Evolutionary conservation across 23 red algal species (phyloP).

Genomic region (Gracilaria gracilis): DNA sequence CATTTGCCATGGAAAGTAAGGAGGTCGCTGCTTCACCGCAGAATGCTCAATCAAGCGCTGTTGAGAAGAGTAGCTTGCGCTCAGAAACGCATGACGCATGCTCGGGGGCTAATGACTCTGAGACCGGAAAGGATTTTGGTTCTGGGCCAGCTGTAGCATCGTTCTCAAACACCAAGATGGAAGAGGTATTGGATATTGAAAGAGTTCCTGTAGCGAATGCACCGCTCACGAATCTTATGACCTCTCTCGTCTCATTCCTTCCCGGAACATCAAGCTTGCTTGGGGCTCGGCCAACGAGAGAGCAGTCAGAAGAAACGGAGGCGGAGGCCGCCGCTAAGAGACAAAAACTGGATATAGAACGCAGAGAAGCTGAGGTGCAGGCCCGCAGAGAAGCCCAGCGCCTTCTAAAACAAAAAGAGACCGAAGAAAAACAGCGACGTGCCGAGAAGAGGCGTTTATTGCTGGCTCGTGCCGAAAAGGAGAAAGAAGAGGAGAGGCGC

Average conservation of each 20-base stretch:
- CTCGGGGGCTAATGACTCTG: neutral
- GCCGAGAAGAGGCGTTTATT: constrained; percentile 37
- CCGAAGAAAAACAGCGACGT: constrained; percentile 45
- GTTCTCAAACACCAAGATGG: neutral
- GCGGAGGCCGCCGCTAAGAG: constrained; percentile 29
- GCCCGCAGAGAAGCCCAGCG: constrained; percentile 45
- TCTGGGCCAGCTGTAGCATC: neutral
- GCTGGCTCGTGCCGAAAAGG: constrained; percentile 34
- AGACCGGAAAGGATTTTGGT: neutral
- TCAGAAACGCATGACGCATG: neutral
- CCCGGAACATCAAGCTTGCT: constrained; percentile 14
- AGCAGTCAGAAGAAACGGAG: constrained; percentile 22
- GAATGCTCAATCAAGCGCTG: too few species aligned
- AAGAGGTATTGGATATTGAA: neutral
- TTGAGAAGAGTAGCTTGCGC: neutral
- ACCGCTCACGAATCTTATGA: constrained; percentile 4
- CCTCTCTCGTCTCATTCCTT: neutral
- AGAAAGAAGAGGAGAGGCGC: constrained; percentile 40
- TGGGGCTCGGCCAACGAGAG: neutral
- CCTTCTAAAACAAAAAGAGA: constrained; percentile 52
- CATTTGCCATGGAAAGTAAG: neutral
- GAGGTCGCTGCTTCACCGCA: too few species aligned
- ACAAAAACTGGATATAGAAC: constrained; percentile 51
- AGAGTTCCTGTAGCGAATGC: neutral
- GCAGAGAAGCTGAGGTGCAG: constrained; percentile 54